Base-by-base conservation (phyloP, 2,329 filamentous ascomycete species). In the Immersiporthe knoxdaviesiana region DNA sequence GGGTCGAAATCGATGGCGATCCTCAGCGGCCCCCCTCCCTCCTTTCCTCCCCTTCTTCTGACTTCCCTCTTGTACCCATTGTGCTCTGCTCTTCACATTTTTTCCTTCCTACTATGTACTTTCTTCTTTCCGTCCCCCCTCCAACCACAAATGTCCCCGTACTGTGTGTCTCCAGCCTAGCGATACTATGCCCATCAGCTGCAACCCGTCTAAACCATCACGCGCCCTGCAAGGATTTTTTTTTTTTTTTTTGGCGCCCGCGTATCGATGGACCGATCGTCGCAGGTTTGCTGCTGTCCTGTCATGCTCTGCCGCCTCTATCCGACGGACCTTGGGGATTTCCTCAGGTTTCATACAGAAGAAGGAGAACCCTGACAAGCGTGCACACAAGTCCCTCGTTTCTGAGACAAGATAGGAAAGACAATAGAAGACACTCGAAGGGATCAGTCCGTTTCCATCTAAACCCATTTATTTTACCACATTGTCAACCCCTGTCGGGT, bases 1-100 rank as follows among this genome's bases (percentile, higher is more conserved):
- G 58, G 64, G 68, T 59, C 59, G 68, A 69, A 56, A 69, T 69
- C 66, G 59, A 56, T 65, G 68, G 56, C 68, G 64, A 69, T 69
- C 68, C 61, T 52, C 58, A 56, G 56, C 63, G 24, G 27, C 30
- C 44, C 47, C 47, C 44, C 63, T 16, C 41, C 65, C 10, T 21
- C 18, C 11, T n/a, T n/a, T 7, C 32, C 16, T 41, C 58, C 39
- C 41, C 54, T 50, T 18, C 27, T 37, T 5, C 30, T 60, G 24
- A 39, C 11, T 39, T 39, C 37, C 35, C 35, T 39, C 11, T 44
- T 18, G 41, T 44, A 16, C 16, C 41, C 41, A 44, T 47, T 47
- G 18, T 47, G 44, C 44, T 47, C 44, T 47, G 44, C 44, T n/a
- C 7, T n/a, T 21, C 44, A 47, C 6, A 12, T 10, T 2, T 7